Evolutionary conservation across 371 early-diverging fungal genomes (phyloP), one percentile per base, ranked within the genome.

Genomic region (Dichotomocladium elegans): DNA sequence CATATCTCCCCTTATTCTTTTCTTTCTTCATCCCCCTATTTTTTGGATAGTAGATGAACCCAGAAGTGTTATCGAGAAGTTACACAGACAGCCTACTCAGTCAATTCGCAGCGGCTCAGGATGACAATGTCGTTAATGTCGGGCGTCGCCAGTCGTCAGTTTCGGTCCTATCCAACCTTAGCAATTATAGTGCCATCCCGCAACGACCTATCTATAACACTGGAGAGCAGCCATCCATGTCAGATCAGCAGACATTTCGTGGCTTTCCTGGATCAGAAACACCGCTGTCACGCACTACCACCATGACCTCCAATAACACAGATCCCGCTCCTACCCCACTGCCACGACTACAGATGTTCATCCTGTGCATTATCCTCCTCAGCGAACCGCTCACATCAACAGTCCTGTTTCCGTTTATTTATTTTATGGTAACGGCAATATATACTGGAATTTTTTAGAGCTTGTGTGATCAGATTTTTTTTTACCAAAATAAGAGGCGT

Each of bases 391-490:
- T 87, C 40, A 79, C 80, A 26, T 80, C 81, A 5, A 81, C 82
- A n/a, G 79, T 87, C 47, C 55, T 87, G 25, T 80, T 84, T 25
- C 85, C 85, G 1, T 87, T 85, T 57, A 77, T 87, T 28, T 84
- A 84, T 47, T 81, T 82, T 47, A 77, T 72, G 77, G 82, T 79
- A 74, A 42, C 51, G 50, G 1, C 1, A 40, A 12, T 29, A 21
- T 31, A 21, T n/a, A 8, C 11, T 8, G 26, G 11, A 1, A 6
- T 14, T 26, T 6, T n/a, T n/a, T 4, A 44, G n/a, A 21, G 5
- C 10, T 8, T 6, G 21, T 24, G 42, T 19, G 44, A 3, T 12
- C 40, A 42, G 43, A 45, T 26, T 47, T 35, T 30, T 12, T 17
- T 41, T 47, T 49, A n/a, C n/a, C n/a, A n/a, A n/a, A n/a, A n/a